Evolutionary conservation across 768 basidiomycete genomes (phyloP).

Genomic region (Solioccasus polychromus): DNA sequence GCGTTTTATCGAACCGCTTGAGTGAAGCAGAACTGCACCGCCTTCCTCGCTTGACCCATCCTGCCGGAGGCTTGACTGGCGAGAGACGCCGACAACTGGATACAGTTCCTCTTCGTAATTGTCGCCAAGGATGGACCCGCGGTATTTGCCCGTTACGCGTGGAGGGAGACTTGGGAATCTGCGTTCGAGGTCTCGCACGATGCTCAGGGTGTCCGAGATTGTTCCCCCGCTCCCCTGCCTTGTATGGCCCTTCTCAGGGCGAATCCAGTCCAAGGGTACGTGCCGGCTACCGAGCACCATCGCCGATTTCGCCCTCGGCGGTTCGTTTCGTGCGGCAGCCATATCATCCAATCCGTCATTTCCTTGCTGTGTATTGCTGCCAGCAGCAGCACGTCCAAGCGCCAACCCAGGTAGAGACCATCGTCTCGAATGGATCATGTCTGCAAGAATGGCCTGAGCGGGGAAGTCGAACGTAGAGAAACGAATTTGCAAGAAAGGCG

Average conservation of each 20-base stretch:
- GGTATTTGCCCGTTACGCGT: conserved; percentile 28
- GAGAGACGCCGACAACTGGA: conserved; percentile 24
- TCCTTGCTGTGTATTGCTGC: neutral
- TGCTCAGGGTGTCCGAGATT: conserved; percentile 42
- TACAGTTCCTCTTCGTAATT: conserved; percentile 21
- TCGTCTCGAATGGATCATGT: conserved; percentile 13
- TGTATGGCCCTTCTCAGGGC: conserved; percentile 3
- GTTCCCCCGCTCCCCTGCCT: conserved; percentile 24
- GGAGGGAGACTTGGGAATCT: conserved; percentile 54
- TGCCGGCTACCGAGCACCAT: neutral
- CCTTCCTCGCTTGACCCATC: conserved; percentile 16
- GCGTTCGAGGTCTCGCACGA: conserved; percentile 48
- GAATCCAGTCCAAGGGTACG: conserved; percentile 11
- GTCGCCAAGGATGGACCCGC: conserved; percentile 24
- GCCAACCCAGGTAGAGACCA: conserved; percentile 13
- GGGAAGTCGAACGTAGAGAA: conserved; percentile 51
- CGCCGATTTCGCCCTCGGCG: conserved; percentile 15
- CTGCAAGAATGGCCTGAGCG: conserved; percentile 13
- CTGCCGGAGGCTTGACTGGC: conserved; percentile 19
- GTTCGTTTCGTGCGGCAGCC: conserved; percentile 4
- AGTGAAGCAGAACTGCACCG: conserved; percentile 1
- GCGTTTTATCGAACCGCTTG: conserved; percentile 26
- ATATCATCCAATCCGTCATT: conserved; percentile 11
- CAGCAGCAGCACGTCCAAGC: neutral
- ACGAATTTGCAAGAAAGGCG: conserved; percentile 53